Conservation (phyloP, 192 early-diverging fungal genomes). For the Gigaspora rosea region DNA sequence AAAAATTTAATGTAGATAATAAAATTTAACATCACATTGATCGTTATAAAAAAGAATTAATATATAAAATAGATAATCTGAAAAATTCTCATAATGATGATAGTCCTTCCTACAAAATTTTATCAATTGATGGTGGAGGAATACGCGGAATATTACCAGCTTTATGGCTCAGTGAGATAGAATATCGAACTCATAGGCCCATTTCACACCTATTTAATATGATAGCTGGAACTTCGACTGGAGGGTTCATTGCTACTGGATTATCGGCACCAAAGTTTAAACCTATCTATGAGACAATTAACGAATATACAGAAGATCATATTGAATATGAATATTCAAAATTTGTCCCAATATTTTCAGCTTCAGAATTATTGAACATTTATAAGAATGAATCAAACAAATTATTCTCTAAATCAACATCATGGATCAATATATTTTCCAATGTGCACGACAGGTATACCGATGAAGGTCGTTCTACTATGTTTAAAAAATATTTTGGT, state of each 20-base stretch:
- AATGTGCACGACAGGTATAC: too few species aligned
- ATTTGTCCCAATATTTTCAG: not conserved
- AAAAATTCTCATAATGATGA: not conserved
- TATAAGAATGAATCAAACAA: not conserved
- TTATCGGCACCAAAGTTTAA: not conserved
- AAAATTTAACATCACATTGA: not conserved
- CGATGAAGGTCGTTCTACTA: too few species aligned
- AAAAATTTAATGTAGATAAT: not conserved
- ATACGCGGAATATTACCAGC: slow-evolving; percentile 5
- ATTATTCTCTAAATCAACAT: not conserved
- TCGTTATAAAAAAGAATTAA: not conserved
- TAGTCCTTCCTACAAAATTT: not conserved
- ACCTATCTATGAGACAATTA: too few species aligned
- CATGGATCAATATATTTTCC: not conserved
- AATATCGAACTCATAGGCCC: not conserved
- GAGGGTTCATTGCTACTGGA: not conserved
- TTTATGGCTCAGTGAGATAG: slow-evolving; percentile 12
- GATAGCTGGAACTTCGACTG: slow-evolving; percentile 8
- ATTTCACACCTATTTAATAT: slow-evolving; percentile 15
- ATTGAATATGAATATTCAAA: not conserved
- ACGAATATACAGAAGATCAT: not conserved
- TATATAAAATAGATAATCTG: not conserved
- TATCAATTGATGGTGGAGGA: slow-evolving; percentile 5
- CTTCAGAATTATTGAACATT: not conserved
- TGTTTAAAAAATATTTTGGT: not conserved